These are phyloP conservation scores for Gossypium longicalyx DNA, from an alignment of 345 rosid genomes.

Conservation along the genomic window DNA sequence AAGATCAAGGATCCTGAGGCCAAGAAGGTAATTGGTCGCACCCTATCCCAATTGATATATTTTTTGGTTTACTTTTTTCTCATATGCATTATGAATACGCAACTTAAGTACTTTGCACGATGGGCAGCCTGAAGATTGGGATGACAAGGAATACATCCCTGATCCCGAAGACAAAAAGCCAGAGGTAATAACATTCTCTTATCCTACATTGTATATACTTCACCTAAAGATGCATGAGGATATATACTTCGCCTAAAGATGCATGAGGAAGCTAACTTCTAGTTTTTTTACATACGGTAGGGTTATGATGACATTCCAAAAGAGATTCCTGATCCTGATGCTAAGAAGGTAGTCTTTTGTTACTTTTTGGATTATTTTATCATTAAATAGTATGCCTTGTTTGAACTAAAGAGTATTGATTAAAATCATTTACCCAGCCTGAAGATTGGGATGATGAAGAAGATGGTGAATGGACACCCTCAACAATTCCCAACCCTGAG, in stretches of 20 bases:
- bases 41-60: not conserved
- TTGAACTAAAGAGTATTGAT: slow-evolving; percentile 2
- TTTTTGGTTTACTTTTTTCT: not conserved
- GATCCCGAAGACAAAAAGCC: slow-evolving; percentile 98
- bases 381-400: not conserved
- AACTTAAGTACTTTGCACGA: not conserved
- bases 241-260: not conserved
- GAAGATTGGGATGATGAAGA: slow-evolving; percentile 99
- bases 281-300: slow-evolving; percentile 18
- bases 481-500: slow-evolving; percentile 96
- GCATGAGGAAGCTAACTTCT: not conserved
- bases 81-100: not conserved
- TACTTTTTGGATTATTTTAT: not conserved
- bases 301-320: slow-evolving; percentile 96
- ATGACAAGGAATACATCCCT: slow-evolving; percentile 77
- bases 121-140: slow-evolving; percentile 97
- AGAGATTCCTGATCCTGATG: slow-evolving; percentile 83
- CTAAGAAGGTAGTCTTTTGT: slow-evolving; percentile 59
- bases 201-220: not conserved
- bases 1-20: slow-evolving; percentile 91
- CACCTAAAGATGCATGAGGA: not conserved
- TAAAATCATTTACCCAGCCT: slow-evolving; percentile 46
- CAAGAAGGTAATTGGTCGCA: slow-evolving; percentile 49
- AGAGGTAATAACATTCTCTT: slow-evolving; percentile 43
- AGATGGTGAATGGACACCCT: slow-evolving; percentile 99